Percentiles rank a stretch among this genome's conserved stretches.
These are phyloP conservation scores for Daldinia sp. DNA, from an alignment of 2,329 filamentous ascomycete genomes.

Conservation along the genomic window DNA sequence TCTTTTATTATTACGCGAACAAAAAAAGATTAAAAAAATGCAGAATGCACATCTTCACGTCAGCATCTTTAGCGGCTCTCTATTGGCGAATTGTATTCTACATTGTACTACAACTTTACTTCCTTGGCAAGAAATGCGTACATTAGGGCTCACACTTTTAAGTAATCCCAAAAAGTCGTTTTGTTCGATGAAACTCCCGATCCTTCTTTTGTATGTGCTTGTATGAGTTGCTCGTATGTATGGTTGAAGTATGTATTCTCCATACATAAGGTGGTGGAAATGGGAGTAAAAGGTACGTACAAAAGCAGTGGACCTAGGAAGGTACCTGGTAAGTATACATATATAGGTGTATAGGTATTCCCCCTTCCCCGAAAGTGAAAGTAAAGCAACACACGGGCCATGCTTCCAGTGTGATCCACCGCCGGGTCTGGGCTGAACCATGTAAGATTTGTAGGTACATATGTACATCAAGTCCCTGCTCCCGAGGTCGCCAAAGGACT, in stretches of 20 bases:
- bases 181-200: conserved; percentile 36
- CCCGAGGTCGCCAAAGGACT: conserved; percentile 33
- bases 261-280: too few relatives aligned
- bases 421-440: conserved; percentile 34
- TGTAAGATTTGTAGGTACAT: not conserved
- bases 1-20: conserved; percentile 5
- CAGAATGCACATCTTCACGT: conserved; percentile 21
- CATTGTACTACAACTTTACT: conserved; percentile 7
- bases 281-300: too few relatives aligned
- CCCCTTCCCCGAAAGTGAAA: conserved; percentile 12
- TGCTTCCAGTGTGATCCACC: conserved; percentile 2
- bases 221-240: not conserved
- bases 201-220: conserved; percentile 15
- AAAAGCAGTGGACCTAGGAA: not conserved
- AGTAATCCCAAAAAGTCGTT: conserved; percentile 27
- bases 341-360: conserved; percentile 1
- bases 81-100: conserved; percentile 28
- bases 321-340: not conserved
- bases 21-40: conserved; percentile 7
- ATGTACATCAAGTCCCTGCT: conserved; percentile 28
- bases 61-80: conserved; percentile 5
- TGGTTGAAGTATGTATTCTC: not conserved
- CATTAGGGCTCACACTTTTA: conserved; percentile 26
- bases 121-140: conserved; percentile 27
- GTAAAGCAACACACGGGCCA: conserved; percentile 30